Conservation (phyloP, 179 eudicot genomes). For the Sideroxylon spinosum region DNA sequence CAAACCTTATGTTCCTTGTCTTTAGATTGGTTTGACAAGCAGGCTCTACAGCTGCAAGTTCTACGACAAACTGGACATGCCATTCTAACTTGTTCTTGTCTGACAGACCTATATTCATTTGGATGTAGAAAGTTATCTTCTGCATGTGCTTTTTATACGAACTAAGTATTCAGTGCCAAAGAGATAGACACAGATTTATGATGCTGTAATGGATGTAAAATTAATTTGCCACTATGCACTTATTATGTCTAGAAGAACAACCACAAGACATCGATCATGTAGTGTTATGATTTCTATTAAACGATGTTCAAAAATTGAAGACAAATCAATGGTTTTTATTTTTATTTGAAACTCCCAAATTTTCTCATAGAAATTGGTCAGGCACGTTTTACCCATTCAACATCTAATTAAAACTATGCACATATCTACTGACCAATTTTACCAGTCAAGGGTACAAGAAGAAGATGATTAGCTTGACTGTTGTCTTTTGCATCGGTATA, state of each 20-base stretch:
- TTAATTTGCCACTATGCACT: conserved; percentile 1
- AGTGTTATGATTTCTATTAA: too few relatives aligned
- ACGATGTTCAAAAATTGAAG: neutral
- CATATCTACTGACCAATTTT: neutral
- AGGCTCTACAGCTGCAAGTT: conserved; percentile 69
- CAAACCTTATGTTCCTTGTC: conserved; percentile 46
- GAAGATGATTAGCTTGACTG: neutral
- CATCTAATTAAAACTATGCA: neutral
- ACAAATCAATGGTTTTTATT: neutral
- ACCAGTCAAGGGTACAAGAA: neutral
- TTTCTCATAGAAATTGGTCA: neutral
- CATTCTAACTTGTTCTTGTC: conserved; percentile 46
- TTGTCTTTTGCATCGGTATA: neutral
- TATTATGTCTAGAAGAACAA: too few relatives aligned
- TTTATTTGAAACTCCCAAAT: neutral
- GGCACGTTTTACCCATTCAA: neutral
- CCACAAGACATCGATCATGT: too few relatives aligned
- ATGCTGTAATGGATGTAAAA: conserved; percentile 1
- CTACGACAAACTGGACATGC: conserved; percentile 77
- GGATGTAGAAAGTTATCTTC: conserved; percentile 5
- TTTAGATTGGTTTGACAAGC: conserved; percentile 42
- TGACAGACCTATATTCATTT: conserved; percentile 44
- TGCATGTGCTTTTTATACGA: neutral
- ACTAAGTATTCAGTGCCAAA: neutral
- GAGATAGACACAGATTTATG: neutral